Evolutionary conservation across 768 basidiomycete genomes (phyloP).

Genomic region (Suillus subaureus): DNA sequence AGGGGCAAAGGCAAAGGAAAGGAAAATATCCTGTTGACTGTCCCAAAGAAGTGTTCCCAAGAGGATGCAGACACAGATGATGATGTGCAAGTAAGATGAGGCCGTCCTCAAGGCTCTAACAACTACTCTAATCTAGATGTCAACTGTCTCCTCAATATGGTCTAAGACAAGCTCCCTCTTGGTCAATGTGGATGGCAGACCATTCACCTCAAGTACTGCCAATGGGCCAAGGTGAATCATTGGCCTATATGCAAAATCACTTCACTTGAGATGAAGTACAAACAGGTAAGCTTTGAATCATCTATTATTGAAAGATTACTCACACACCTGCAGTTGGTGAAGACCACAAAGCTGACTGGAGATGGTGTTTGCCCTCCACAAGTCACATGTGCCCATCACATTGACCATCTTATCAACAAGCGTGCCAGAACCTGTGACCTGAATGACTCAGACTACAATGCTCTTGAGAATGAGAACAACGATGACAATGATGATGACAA

Average conservation of each 20-base stretch:
- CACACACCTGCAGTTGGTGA: slow-evolving; percentile 17
- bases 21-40: neutral
- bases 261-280: slow-evolving; percentile 27
- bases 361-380: slow-evolving; percentile 21
- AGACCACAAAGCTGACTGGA: slow-evolving; percentile 30
- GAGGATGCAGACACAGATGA: neutral
- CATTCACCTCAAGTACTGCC: neutral
- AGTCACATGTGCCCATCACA: slow-evolving; percentile 25
- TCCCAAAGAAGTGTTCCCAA: neutral
- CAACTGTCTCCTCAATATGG: neutral
- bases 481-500: too few relatives aligned
- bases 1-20: slow-evolving; percentile 9
- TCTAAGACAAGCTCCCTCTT: slow-evolving; percentile 7
- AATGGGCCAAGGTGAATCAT: slow-evolving; percentile 6
- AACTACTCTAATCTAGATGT: slow-evolving; percentile 6
- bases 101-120: slow-evolving; percentile 5
- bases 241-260: neutral
- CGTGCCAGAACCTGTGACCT: slow-evolving; percentile 21
- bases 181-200: slow-evolving; percentile 8
- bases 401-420: slow-evolving; percentile 31
- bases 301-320: neutral
- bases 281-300: slow-evolving; percentile 18
- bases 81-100: neutral
- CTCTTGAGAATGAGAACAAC: too few relatives aligned
- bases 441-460: slow-evolving; percentile 20